phyloP scores from a whole-genome alignment of 2,329 filamentous ascomycete species.

The Aspergillus calidoustus region DNA sequence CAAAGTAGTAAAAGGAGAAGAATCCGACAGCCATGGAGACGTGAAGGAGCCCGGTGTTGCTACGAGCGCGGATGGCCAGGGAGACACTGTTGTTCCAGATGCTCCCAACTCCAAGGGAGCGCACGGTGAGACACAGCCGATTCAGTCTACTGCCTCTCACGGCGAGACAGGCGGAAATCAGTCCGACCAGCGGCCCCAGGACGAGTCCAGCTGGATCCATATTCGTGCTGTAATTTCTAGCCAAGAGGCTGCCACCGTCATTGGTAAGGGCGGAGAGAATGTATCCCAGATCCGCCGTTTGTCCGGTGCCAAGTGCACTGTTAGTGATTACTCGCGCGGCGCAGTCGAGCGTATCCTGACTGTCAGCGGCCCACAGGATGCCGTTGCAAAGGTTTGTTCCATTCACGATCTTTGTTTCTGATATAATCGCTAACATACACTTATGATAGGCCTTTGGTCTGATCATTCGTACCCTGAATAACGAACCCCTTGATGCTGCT shows the following conservation, averaged over 20 bases:
- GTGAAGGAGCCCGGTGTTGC: constrained; percentile 30
- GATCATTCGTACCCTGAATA: constrained; percentile 97
- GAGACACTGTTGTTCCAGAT: constrained; percentile 72
- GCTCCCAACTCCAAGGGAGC: constrained; percentile 59
- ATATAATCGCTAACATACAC: constrained; percentile 20
- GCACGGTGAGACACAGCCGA: constrained; percentile 60
- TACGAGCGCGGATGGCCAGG: constrained; percentile 51
- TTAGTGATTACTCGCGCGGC: constrained; percentile 96
- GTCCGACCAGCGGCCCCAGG: constrained; percentile 62
- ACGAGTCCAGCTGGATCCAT: constrained; percentile 96
- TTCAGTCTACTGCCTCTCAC: constrained; percentile 60
- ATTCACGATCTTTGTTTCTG: constrained; percentile 24
- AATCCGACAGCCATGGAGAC: constrained; percentile 38
- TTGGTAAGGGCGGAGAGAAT: constrained; percentile 98
- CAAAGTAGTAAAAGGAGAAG: constrained; percentile 76
- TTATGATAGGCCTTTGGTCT: constrained; percentile 81
- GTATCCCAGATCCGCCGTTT: constrained; percentile 94
- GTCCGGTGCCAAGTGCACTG: constrained; percentile 97
- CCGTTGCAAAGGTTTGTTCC: constrained; percentile 82
- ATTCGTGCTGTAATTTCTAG: constrained; percentile 97
- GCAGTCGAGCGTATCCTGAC: constrained; percentile 97
- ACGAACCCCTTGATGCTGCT: constrained; percentile 84
- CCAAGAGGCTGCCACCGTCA: constrained; percentile 94
- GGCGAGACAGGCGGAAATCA: constrained; percentile 55
- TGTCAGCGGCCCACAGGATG: constrained; percentile 94